Conservation (phyloP, 768 basidiomycete species). For the Leccinum variicolor region DNA sequence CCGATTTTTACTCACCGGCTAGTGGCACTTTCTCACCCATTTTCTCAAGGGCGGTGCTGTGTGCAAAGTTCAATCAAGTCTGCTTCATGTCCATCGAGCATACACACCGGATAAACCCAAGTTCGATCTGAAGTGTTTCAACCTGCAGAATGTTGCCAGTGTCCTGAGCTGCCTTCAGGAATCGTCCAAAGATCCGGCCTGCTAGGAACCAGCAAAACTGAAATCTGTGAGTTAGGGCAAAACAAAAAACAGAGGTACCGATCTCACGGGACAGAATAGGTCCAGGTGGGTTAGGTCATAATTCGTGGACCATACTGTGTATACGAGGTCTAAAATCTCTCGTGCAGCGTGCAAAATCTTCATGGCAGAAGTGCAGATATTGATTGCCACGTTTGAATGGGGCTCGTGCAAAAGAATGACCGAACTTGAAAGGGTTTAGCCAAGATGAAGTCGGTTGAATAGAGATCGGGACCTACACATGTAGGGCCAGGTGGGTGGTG, state of each 20-base stretch:
- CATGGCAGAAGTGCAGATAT: constrained; percentile 64
- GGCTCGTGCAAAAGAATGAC: constrained; percentile 74
- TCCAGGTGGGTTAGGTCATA: constrained; percentile 70
- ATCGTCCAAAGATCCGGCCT: constrained; percentile 64
- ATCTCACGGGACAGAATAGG: constrained; percentile 61
- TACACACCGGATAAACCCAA: constrained; percentile 66
- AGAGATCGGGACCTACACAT: constrained; percentile 27
- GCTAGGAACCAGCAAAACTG: constrained; percentile 70
- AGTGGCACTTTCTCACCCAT: constrained; percentile 68
- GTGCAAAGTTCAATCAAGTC: neutral
- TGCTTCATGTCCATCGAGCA: neutral
- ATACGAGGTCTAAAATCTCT: constrained; percentile 62
- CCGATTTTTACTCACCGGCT: constrained; percentile 38
- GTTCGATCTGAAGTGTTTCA: constrained; percentile 55
- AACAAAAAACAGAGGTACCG: neutral
- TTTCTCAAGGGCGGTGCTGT: constrained; percentile 54
- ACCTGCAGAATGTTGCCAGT: constrained; percentile 54
- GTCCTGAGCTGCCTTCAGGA: constrained; percentile 61
- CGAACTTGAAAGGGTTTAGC: constrained; percentile 40
- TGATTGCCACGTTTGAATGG: constrained; percentile 57
- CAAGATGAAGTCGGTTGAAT: constrained; percentile 36
- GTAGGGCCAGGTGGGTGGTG: constrained; percentile 28
- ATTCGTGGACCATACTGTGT: constrained; percentile 64
- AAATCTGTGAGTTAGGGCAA: neutral
- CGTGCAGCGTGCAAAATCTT: constrained; percentile 67